Evolutionary conservation across 495 filamentous ascomycete species (phyloP), one percentile per base, ranked within the genome.

Genomic region (Penicillium samsonianum): DNA sequence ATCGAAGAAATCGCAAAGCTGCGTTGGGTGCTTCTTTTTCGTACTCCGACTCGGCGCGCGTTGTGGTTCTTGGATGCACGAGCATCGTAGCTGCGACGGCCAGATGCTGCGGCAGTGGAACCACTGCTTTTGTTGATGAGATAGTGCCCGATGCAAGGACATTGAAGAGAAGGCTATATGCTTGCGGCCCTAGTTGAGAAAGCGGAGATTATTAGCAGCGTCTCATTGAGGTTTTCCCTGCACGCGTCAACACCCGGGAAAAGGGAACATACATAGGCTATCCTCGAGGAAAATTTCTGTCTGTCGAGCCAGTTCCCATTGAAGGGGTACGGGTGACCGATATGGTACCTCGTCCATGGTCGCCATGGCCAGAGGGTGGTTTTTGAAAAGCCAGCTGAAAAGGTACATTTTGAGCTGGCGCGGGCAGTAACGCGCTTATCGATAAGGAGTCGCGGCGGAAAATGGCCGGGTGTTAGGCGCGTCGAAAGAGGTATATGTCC

Each of bases 271-370:
- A 90, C 88, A 88, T 19, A 91, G 81, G 37, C 84, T 78, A 67
- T 93, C 90, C 65, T 92, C 89, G 4, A 93, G 75, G 68, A 88
- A 90, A 28, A 91, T 87, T 47, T 82, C 82, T 45, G 81, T 84
- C 61, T 90, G 84, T 42, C 85, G 75, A 26, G 78, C 80, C 7
- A 92, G 68, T 58, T 87, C 83, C 47, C 79, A 83, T 0, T 87
- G 83, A 1, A 91, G 68, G 28, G 69, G 68, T 44, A 73, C 77
- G 3, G 80, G 78, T 14, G 77, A 69, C 41, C 83, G 82, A 64
- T 84, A 87, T 11, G 55, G 22, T 2, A 57, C 57, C 47, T 65
- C 60, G 28, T 59, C 59, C 44, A 59, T 56, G 22, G 55, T 59
- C 49, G 42, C 53, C 65, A 67, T 64, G 57, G 52, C 63, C 59